Evolutionary conservation across 257 asterid genomes (phyloP).

Genomic region (Mentha longifolia): DNA sequence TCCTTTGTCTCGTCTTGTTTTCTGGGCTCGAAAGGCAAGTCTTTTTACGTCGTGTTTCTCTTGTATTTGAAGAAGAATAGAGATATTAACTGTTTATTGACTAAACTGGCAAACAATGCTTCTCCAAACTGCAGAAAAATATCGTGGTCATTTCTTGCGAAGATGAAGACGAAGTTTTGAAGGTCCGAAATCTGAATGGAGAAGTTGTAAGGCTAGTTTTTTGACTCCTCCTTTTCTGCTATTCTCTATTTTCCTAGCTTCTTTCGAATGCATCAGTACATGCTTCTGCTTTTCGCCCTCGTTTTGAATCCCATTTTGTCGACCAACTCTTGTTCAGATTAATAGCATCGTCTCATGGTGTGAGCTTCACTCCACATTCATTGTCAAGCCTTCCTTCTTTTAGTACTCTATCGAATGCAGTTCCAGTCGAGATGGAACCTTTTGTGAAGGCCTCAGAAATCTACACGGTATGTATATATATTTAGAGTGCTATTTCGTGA

Average conservation of each 20-base stretch:
- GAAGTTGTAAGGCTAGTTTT: slow-evolving; percentile 67
- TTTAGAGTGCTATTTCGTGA: slow-evolving; percentile 5
- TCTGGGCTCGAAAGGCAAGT: slow-evolving; percentile 93
- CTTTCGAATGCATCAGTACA: no score
- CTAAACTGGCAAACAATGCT: slow-evolving; percentile 1
- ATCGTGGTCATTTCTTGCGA: slow-evolving; percentile 95
- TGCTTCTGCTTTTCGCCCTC: no score
- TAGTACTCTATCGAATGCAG: no score
- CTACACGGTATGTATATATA: slow-evolving; percentile 42
- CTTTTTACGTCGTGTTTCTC: not conserved
- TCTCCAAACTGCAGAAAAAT: slow-evolving; percentile 64
- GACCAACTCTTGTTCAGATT: slow-evolving; percentile 51
- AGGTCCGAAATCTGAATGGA: slow-evolving; percentile 55
- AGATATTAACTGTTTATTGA: not conserved
- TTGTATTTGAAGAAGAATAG: not conserved
- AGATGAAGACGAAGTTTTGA: slow-evolving; percentile 70
- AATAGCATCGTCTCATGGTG: slow-evolving; percentile 83
- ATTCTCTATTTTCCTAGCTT: no score
- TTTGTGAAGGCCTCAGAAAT: slow-evolving; percentile 29
- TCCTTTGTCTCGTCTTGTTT: slow-evolving; percentile 97
- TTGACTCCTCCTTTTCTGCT: no score
- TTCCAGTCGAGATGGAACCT: no score
- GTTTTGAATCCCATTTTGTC: not conserved
- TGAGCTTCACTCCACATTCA: slow-evolving; percentile 59
- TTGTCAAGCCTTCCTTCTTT: slow-evolving; percentile 43